Base-by-base conservation (phyloP, 345 rosid species). In the Limnanthes douglasii region DNA sequence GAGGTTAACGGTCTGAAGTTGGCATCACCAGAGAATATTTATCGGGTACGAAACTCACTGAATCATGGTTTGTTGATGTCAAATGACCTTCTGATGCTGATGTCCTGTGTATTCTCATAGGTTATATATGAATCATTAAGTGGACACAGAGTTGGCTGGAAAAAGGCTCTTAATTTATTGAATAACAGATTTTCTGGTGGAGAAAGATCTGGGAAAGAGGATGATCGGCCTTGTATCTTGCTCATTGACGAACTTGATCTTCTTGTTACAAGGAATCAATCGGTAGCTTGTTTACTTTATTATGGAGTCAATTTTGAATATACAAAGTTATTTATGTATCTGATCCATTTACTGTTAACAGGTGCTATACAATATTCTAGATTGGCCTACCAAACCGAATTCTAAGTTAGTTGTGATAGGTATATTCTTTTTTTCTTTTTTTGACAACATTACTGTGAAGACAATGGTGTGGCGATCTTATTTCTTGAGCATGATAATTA, bases 191-290 rank as follows among this genome's bases (percentile, higher is more conserved):
- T 88, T 64, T 62, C 84, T 31, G 75, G 64, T 37, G 84, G 92
- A 27, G 74, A 65, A 44, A 66, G 45, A 37, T 48, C 49, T 45
- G 64, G 72, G 30, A 76, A 63, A 47, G 81, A 57, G 15, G 79
- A 76, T 14, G 78, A 68, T 22, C 60, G 54, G 28, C 97, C 95
- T 31, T 83, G 93, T 54, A 77, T 90, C 53, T 75, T 88, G 43
- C 92, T 88, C 24, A 90, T 90, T 15, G 98, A 90, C 59, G 98
- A 90, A 45, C 95, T 90, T 37, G 98, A 90, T 69, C 84, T 84
- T 31, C 72, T 90, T 49, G 86, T 90, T 14, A 90, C 98, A 29
- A 73, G 98, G 61, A 90, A 84, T 31, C 95, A 90, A 23, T 84
- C 94, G 58, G 95, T 79, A 79, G 51, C n/a, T n/a, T n/a, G n/a